Base-by-base conservation (phyloP, 208 protist genomes). In the Strigomonas galati region DNA sequence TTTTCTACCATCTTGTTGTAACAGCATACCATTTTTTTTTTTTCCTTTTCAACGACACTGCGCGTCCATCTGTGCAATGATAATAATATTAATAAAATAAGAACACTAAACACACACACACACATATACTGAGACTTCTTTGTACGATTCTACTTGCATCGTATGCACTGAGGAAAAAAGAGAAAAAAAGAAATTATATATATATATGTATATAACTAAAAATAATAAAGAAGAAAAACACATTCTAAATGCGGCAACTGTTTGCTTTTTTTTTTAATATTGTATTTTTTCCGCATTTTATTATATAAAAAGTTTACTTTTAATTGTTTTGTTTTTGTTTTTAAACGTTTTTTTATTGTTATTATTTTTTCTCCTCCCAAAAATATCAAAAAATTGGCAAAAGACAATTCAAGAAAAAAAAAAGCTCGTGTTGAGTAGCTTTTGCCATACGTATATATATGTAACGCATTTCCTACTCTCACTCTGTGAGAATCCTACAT, bases 361-460 rank as follows among this genome's bases (percentile, higher is more conserved):
- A 40, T 40, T 40, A 14, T 10, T 40, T 4, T 40, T 40, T 40
- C 10, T 40, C 35, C 10, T 17, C 48, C 3, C 48, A 48, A 10
- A 48, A 10, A 17, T 48, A 17, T 10, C 43, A 48, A n/a, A 48
- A n/a, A 10, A n/a, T 48, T 48, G 17, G 17, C 10, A 48, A 48
- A 48, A 48, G 17, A 48, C 10, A 48, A 48, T 24, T 2, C 14
- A 43, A 53, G 35, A 27, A n/a, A 27, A 61, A 44, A 52, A 44
- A 32, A 19, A 7, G 48, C 1, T 65, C 7, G 21, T 37, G 7
- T 69, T 40, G 28, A 7, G 23, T 61, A 37, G 10, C 37, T 32
- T 60, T 43, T 28, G 37, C 58, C 15, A 10, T 57, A 72, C 30
- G 67, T 43, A 58, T 59, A 66, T 65, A 67, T n/a, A n/a, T n/a